phyloP scores from a whole-genome alignment of 1,284 basidiomycete species.

The Irpex sp. region DNA sequence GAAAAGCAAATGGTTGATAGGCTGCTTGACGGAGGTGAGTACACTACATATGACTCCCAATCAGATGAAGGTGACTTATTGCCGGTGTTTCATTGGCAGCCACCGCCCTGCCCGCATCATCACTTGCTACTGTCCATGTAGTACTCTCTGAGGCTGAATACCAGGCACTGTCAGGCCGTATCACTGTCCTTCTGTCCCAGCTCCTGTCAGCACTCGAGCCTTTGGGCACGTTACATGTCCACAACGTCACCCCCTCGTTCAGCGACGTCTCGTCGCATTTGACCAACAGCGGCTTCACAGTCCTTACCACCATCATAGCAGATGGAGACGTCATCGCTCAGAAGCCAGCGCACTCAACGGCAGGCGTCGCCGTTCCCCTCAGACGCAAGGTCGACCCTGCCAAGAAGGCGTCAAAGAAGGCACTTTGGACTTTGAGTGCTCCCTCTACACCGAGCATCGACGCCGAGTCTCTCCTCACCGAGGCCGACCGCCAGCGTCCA shows the following conservation, averaged over 20 bases:
- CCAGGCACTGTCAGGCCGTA: constrained; percentile 44
- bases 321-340: constrained; percentile 57
- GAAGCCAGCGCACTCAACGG: constrained; percentile 49
- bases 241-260: constrained; percentile 45
- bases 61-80: constrained; percentile 10
- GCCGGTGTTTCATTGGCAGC: constrained; percentile 37
- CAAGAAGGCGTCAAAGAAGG: constrained; percentile 67
- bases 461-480: constrained; percentile 71
- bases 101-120: constrained; percentile 48
- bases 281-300: constrained; percentile 56
- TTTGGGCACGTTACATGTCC: constrained; percentile 64
- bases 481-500: constrained; percentile 69
- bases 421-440: constrained; percentile 72
- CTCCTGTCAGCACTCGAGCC: constrained; percentile 56
- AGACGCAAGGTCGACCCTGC: constrained; percentile 52
- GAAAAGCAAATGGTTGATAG: constrained; percentile 77
- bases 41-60: constrained; percentile 8
- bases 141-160: constrained; percentile 62
- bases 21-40: constrained; percentile 67
- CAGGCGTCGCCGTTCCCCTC: constrained; percentile 35
- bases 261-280: constrained; percentile 52
- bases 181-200: constrained; percentile 56
- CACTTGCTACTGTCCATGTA: constrained; percentile 64
- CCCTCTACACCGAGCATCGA: constrained; percentile 68
- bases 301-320: constrained; percentile 39